phyloP scores from a whole-genome alignment of 306 rosid species.

The Elaeagnus macrophylla region DNA sequence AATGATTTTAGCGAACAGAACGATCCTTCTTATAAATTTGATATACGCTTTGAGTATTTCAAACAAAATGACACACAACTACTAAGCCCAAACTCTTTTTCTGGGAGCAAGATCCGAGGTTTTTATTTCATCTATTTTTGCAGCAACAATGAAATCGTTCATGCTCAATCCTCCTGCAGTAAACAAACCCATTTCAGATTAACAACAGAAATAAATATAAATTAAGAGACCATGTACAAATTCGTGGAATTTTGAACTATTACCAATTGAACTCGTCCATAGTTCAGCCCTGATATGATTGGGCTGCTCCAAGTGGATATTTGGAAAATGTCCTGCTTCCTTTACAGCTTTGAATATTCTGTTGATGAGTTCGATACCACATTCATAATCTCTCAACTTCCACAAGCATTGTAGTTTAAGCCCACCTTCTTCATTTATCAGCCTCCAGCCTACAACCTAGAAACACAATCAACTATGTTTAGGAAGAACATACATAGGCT shows the following conservation, averaged over 20 bases:
- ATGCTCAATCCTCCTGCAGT: conserved; percentile 86
- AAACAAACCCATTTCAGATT: conserved; percentile 15
- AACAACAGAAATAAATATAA: not conserved
- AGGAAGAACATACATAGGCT: not conserved
- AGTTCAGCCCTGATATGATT: conserved; percentile 76
- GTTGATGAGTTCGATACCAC: conserved; percentile 68
- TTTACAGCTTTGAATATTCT: conserved; percentile 58
- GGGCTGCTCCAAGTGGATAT: conserved; percentile 65
- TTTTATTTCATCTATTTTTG: conserved; percentile 67
- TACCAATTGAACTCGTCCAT: conserved; percentile 80
- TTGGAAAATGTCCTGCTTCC: conserved; percentile 62
- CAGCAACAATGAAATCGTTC: conserved; percentile 87
- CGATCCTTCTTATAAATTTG: not conserved
- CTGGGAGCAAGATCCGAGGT: conserved; percentile 76
- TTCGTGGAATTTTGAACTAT: conserved; percentile 10
- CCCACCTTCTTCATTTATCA: conserved; percentile 46
- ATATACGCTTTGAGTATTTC: not conserved
- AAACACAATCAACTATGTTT: not conserved
- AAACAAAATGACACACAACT: conserved; percentile 3
- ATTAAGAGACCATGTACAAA: not conserved
- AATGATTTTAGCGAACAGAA: not conserved
- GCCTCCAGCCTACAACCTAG: conserved; percentile 87
- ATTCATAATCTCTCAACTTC: conserved; percentile 74
- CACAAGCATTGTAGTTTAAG: conserved; percentile 74
- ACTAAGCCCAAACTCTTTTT: conserved; percentile 86